These are phyloP conservation scores for Cupressus sempervirens DNA, from an alignment of 75 land plant genomes.

Conservation along the genomic window DNA sequence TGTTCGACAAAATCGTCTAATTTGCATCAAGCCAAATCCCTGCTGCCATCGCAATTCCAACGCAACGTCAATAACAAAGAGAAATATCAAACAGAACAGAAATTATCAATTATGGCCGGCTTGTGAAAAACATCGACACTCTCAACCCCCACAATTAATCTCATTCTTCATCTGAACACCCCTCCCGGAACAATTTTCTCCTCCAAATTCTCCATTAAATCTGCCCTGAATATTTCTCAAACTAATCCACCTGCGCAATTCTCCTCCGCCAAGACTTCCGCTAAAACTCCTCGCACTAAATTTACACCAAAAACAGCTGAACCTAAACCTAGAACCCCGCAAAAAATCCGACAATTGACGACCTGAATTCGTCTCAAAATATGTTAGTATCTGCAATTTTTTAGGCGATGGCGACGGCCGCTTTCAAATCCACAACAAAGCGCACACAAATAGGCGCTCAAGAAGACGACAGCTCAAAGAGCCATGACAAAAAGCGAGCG, in stretches of 20 bases:
- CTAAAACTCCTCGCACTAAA: background rate
- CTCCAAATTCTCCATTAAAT: background rate
- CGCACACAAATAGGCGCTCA: background rate
- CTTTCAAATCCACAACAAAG: conserved; percentile 19
- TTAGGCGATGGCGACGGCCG: conserved; percentile 9
- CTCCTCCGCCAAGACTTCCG: background rate
- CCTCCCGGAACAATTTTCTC: background rate
- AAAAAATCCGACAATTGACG: background rate
- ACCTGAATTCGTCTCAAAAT: background rate
- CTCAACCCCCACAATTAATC: too few relatives aligned
- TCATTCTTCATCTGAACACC: too few relatives aligned
- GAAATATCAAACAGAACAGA: too few relatives aligned
- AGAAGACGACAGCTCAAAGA: background rate
- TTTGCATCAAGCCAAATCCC: too few relatives aligned
- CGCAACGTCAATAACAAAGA: background rate
- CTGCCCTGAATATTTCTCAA: background rate
- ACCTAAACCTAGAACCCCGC: background rate
- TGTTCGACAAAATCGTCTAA: too few relatives aligned
- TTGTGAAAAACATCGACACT: too few relatives aligned
- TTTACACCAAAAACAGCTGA: background rate
- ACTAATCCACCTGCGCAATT: too few relatives aligned
- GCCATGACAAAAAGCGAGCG: background rate
- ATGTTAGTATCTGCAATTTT: background rate
- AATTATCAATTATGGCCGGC: too few relatives aligned
- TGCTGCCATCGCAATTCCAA: background rate